A percentile compares a stretch with the other conserved stretches of the same genome.
phyloP scores from a whole-genome alignment of 2,329 filamentous ascomycete species.

The Xylariales sp. region DNA sequence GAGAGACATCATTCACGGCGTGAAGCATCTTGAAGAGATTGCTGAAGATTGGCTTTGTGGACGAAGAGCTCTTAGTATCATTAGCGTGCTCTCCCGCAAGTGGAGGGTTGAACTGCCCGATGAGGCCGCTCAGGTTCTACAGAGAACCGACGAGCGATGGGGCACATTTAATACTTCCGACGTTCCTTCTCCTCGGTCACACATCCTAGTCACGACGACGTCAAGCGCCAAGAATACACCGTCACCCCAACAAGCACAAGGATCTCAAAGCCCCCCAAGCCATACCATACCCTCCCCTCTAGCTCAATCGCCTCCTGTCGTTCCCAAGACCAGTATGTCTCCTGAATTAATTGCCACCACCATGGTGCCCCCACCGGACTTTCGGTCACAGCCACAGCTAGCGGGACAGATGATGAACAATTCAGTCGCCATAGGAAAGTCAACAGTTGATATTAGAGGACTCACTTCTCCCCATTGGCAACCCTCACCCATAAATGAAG shows the following conservation, averaged over 20 bases:
- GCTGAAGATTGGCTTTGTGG: conserved; percentile 95
- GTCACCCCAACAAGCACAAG: conserved; percentile 43
- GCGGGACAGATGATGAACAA: conserved; percentile 38
- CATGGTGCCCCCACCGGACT: conserved; percentile 41
- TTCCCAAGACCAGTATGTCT: conserved; percentile 44
- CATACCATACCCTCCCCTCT: conserved; percentile 49
- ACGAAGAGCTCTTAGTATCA: conserved; percentile 82
- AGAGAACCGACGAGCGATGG: conserved; percentile 82
- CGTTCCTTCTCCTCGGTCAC: conserved; percentile 64
- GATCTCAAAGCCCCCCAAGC: conserved; percentile 53
- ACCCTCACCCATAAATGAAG: conserved; percentile 42
- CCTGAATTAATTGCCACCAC: conserved; percentile 46
- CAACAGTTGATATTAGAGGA: conserved; percentile 38
- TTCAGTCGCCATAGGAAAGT: conserved; percentile 40
- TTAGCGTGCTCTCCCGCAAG: conserved; percentile 86
- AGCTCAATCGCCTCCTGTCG: conserved; percentile 44
- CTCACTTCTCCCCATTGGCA: conserved; percentile 44
- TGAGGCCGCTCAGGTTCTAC: conserved; percentile 81
- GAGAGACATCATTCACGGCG: conserved; percentile 88
- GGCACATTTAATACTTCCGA: conserved; percentile 75
- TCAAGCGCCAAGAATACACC: conserved; percentile 36
- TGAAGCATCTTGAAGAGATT: conserved; percentile 94
- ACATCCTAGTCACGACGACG: conserved; percentile 43
- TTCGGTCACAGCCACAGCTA: conserved; percentile 41
- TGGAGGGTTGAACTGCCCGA: conserved; percentile 90